Base-by-base conservation (phyloP, 768 basidiomycete species). In the Xerocomus spinulosus region DNA sequence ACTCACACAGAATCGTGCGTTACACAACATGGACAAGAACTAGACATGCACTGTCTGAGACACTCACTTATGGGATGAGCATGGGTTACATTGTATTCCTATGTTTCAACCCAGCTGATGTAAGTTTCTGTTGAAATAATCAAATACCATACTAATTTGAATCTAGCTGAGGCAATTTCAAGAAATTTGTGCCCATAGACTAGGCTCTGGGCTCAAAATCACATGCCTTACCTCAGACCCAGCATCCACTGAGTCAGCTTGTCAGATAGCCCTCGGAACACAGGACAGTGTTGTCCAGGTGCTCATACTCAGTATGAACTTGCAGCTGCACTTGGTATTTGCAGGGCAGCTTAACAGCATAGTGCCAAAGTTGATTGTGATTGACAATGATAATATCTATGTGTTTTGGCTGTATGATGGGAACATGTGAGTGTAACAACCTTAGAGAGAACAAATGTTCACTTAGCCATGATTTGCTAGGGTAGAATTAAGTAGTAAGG, bases 321-420 rank as follows among this genome's bases (percentile, higher is more conserved):
- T 38, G 0, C 46, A 54, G 17, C 24, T 54, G 2, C 42, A 51
- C 12, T 30, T 43, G 3, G 24, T 54, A 1, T 51, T 54, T n/a
- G 33, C 42, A 3, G 53, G 48, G 10, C 17, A 13, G 4, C 9
- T 54, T 9, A 28, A 54, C 7, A 36, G 10, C 18, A 54, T 28
- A 2, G 42, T 54, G 1, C 49, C 46, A 5, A 54, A 48, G 34
- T 54, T 38, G 0, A 48, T 54, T 5, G 18, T 32, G 2, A 47
- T 54, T 20, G 18, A 10, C 14, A 13, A 7, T 17, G 13, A 42
- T 2, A 39, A 15, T 18, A 6, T 54, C 2, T 32, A 51, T 32
- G n/a, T 51, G 1, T 54, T 51, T 13, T 41, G 49, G 5, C 28
- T 54, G 6, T 54, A 39, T 8, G 21, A 54, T 47, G 52, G 48